Base-by-base conservation (phyloP, 306 rosid genomes). In the Sindora glabra region DNA sequence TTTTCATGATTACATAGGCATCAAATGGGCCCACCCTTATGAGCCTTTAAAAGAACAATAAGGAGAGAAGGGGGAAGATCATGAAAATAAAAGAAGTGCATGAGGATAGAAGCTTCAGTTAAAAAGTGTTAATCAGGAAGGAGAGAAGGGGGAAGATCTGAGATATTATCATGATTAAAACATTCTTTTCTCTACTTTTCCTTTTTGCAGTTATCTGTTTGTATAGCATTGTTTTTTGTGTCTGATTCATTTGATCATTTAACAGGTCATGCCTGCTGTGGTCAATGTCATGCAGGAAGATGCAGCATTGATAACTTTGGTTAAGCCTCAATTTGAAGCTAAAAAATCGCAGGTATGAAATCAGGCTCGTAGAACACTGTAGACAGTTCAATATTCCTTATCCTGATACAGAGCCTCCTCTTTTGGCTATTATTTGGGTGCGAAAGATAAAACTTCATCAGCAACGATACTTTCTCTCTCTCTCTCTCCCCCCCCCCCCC, bases 241-340 rank as follows among this genome's bases (percentile, higher is more conserved):
- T n/a, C n/a, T n/a, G n/a, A 33, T 15, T 33, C 24, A 8, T 21
- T 19, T 10, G 10, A 9, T 59, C 14, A 61, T 67, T 25, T 64
- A 38, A 61, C 70, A 92, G 99, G 99, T 92, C 74, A 83, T 92
- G 96, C 99, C 98, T 24, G 95, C 95, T 41, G 89, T 89, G 51
- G 60, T 92, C 69, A 80, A 80, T 67, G 82, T 78, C 50, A 92
- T 89, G 94, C 83, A 86, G 74, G 90, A 83, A 74, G 85, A 75
- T 49, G 87, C 95, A n/a, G 69, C 79, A 6, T 76, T 92, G 64
- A 81, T 92, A 50, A 80, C 96, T 38, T 70, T 92, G 77, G 89
- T 92, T 57, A 92, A 91, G 65, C 99, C 96, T 66, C 99, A 92
- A 64, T 89, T 89, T 78, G 96, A 92, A 77, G 95, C 96, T 70